Evolutionary conservation across 768 basidiomycete genomes (phyloP).

Genomic region (Leccinum olivaceopallidum): DNA sequence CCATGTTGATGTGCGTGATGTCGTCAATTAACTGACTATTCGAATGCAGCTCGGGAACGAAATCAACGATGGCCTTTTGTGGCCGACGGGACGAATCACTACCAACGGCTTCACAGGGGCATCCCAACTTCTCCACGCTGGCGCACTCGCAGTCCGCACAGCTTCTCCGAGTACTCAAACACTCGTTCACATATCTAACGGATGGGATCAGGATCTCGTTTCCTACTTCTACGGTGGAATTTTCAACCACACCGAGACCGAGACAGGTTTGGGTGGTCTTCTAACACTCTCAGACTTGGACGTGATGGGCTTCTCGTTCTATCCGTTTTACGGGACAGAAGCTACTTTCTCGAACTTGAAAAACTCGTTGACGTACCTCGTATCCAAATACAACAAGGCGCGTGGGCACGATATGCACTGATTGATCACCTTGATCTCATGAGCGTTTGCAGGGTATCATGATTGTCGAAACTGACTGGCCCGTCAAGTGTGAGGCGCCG

Average conservation of each 20-base stretch:
- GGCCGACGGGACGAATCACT: conserved; percentile 6
- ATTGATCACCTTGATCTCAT: not conserved
- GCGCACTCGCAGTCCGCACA: conserved; percentile 13
- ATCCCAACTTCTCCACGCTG: conserved; percentile 39
- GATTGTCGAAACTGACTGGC: conserved; percentile 17
- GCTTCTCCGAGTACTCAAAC: conserved; percentile 7
- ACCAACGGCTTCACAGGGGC: conserved; percentile 6
- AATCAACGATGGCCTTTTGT: conserved; percentile 14
- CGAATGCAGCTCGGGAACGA: conserved; percentile 15
- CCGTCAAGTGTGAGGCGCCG: not conserved
- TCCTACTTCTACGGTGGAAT: conserved; percentile 12
- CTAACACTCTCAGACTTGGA: conserved; percentile 11
- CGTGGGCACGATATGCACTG: not conserved
- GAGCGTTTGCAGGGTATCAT: conserved; percentile 10
- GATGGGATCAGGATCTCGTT: conserved; percentile 5
- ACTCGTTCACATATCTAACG: conserved; percentile 11
- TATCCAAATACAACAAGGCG: conserved; percentile 14
- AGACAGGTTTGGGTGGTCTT: conserved; percentile 2
- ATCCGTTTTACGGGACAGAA: conserved; percentile 11
- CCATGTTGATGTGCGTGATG: too few species aligned
- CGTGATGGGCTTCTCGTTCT: conserved; percentile 11
- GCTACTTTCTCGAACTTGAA: conserved; percentile 14
- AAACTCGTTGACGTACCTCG: conserved; percentile 3
- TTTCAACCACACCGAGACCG: not conserved
- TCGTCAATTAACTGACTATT: not conserved